Percentiles rank a stretch among this genome's conserved stretches.
These are phyloP conservation scores for Bolboschoenus planiculmis DNA, from an alignment of 176 grass and related monocot genomes.

Conservation along the genomic window DNA sequence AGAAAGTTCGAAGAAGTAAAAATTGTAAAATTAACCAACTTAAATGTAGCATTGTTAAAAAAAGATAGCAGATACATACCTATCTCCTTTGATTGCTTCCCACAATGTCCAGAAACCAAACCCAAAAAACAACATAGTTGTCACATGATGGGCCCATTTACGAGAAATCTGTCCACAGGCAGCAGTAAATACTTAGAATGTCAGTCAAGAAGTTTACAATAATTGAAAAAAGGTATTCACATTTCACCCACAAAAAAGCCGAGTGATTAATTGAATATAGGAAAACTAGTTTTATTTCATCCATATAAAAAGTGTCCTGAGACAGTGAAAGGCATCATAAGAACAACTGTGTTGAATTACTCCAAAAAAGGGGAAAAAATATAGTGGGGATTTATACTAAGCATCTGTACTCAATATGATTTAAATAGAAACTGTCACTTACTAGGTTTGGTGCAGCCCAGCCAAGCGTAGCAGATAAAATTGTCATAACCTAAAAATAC, in stretches of 20 bases:
- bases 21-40: constrained; percentile 14
- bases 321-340: neutral
- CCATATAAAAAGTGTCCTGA: neutral
- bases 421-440: constrained; percentile 27
- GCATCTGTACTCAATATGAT: neutral
- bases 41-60: neutral
- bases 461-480: constrained; percentile 68
- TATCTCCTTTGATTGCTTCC: constrained; percentile 85
- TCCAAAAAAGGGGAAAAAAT: neutral
- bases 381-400: neutral
- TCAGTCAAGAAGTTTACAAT: neutral
- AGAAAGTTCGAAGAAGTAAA: neutral
- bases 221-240: neutral
- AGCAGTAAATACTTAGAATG: neutral
- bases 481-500: constrained; percentile 81
- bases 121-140: constrained; percentile 78
- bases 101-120: constrained; percentile 97
- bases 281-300: neutral
- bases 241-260: neutral
- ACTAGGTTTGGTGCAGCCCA: constrained; percentile 98
- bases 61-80: constrained; percentile 32
- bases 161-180: constrained; percentile 75
- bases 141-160: constrained; percentile 89
- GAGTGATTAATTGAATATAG: neutral
- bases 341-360: neutral